Evolutionary conservation across 345 rosid genomes (phyloP), one percentile per base, ranked within the genome.

Genomic region (Kandelia obovata): DNA sequence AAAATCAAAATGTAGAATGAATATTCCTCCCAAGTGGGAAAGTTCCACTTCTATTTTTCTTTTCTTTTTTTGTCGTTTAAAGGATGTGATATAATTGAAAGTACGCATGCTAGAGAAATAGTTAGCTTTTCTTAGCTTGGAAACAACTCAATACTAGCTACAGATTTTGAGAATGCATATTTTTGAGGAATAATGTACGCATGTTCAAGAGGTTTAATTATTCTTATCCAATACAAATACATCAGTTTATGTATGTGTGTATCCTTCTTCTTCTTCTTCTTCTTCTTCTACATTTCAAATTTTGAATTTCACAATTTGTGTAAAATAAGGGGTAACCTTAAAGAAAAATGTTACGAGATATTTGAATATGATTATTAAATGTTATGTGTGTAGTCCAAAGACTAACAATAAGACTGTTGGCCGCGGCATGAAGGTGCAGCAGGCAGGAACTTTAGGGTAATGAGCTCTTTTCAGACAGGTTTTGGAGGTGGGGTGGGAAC

Each of bases 11-110:
- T 47, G 61, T 63, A 61, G 53, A 61, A 30, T 78, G 85, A 76
- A 82, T 82, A 82, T 82, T 80, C 83, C 66, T 76, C 77, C 74
- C 35, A 58, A 59, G 28, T 34, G 46, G 66, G 79, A 71, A 72
- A 72, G 59, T 62, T 75, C 34, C 35, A 37, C 51, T 58, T 75
- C 43, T 47, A 30, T 49, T 58, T 43, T 28, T 21, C 21, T 28
- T 27, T 27, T 27, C 3, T 28, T 28, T 28, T 28, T 53, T 71
- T 53, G 26, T 78, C 61, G 28, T 59, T 46, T 68, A 56, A 37
- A 56, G 30, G 23, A 10, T 1, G 28, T 56, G 28, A 37, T 52
- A 10, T 23, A 10, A 43, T 11, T 13, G 16, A 17, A 43, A 13
- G 49, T 13, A 15, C 5, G 17, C 0, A 3, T 11, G 49, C 49